A percentile compares a stretch with the other conserved stretches of the same genome.
Evolutionary conservation across 2,329 filamentous ascomycete genomes (phyloP).

Genomic region (Dothideomycetes sp.): DNA sequence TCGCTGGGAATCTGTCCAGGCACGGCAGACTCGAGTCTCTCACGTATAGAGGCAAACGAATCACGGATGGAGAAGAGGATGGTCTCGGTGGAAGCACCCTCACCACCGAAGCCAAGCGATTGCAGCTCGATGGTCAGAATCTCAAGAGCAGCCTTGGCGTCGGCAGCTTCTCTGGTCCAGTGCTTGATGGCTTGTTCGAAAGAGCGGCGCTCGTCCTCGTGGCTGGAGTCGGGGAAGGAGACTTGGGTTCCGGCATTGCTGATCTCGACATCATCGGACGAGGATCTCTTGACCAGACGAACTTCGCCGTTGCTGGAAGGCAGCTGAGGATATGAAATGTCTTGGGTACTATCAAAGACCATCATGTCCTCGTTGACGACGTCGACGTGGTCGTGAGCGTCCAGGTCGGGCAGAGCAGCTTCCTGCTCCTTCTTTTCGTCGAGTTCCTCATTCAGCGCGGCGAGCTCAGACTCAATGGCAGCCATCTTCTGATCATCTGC

Average conservation of each 20-base stretch:
- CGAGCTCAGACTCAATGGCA: slow-evolving; percentile 22
- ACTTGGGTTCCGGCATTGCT: slow-evolving; percentile 13
- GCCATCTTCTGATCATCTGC: slow-evolving; percentile 27
- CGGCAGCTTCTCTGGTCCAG: slow-evolving; percentile 29
- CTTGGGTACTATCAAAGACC: slow-evolving; percentile 23
- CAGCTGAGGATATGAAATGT: slow-evolving; percentile 21
- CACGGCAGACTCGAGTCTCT: slow-evolving; percentile 32
- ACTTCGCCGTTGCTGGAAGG: slow-evolving; percentile 12
- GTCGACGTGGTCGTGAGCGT: slow-evolving; percentile 17
- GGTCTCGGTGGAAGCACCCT: slow-evolving; percentile 23
- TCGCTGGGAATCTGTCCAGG: slow-evolving; percentile 29
- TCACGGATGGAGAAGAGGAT: slow-evolving; percentile 34
- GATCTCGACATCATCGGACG: slow-evolving; percentile 6
- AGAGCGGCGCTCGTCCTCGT: slow-evolving; percentile 23
- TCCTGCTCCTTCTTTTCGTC: slow-evolving; percentile 11
- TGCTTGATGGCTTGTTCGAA: slow-evolving; percentile 34
- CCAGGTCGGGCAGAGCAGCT: slow-evolving; percentile 11
- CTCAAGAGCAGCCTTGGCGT: slow-evolving; percentile 32
- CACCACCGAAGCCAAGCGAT: slow-evolving; percentile 32
- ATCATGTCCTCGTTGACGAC: slow-evolving; percentile 24
- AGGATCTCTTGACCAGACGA: slow-evolving; percentile 1
- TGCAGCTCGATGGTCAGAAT: slow-evolving; percentile 36
- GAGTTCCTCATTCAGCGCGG: slow-evolving; percentile 23
- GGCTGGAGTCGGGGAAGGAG: slow-evolving; percentile 15
- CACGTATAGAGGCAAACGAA: slow-evolving; percentile 33